These are phyloP conservation scores for Mucor mucedo DNA, from an alignment of 371 early-diverging fungal genomes.

Conservation along the genomic window DNA sequence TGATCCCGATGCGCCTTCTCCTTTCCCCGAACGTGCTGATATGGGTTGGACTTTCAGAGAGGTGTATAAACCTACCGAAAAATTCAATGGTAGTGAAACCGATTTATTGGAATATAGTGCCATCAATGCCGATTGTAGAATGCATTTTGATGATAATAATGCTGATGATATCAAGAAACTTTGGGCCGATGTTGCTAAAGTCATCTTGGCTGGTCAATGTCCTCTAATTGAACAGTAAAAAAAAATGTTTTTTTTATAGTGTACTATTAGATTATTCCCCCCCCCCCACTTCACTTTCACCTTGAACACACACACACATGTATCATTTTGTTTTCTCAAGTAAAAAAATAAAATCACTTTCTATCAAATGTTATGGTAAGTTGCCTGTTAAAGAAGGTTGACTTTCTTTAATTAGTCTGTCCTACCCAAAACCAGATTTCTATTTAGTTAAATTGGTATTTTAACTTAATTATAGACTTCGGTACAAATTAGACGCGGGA, in stretches of 20 bases:
- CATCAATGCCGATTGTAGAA: conserved; percentile 53
- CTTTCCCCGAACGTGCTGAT: conserved; percentile 57
- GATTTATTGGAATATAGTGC: conserved; percentile 52
- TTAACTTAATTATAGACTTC: no score
- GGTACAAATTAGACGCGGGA: no score
- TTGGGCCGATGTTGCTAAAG: conserved; percentile 49
- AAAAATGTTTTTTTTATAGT: neutral
- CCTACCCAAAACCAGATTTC: no score
- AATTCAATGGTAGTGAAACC: conserved; percentile 35
- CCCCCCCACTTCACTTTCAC: neutral
- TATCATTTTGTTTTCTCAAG: neutral
- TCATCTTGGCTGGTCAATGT: conserved; percentile 44
- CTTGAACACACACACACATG: neutral
- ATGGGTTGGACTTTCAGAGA: conserved; percentile 63
- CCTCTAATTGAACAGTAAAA: conserved; percentile 26
- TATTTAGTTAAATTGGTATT: no score
- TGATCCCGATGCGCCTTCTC: conserved; percentile 50
- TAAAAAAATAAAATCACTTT: neutral
- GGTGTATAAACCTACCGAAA: conserved; percentile 42
- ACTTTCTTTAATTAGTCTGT: no score
- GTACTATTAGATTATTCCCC: conserved; percentile 4
- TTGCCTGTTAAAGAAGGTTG: neutral
- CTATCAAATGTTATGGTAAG: neutral
- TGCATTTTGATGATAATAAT: conserved; percentile 52
- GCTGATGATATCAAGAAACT: conserved; percentile 47